A percentile compares a stretch with the other conserved stretches of the same genome.
These are phyloP conservation scores for Scheffersomyces titani DNA, from an alignment of 1,139 yeast species.

Conservation along the genomic window DNA sequence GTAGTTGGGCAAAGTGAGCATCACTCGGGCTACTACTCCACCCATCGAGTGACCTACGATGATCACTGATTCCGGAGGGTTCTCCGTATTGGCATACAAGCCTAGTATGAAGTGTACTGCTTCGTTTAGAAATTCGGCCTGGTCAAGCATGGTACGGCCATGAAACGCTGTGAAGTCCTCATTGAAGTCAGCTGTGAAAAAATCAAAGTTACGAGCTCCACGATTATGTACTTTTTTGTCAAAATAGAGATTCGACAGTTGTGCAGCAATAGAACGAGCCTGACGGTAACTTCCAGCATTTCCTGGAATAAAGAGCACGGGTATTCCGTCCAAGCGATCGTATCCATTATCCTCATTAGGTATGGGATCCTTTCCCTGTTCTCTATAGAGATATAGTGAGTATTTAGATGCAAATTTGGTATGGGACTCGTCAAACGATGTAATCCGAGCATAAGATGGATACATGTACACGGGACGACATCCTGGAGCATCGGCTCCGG, in stretches of 20 bases:
- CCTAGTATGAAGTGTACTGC: conserved; percentile 76
- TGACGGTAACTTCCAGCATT: conserved; percentile 95
- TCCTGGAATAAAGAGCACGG: conserved; percentile 93
- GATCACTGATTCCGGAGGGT: conserved; percentile 70
- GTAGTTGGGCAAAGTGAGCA: conserved; percentile 80
- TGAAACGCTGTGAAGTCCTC: conserved; percentile 97
- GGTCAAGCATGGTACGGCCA: conserved; percentile 90
- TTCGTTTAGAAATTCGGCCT: conserved; percentile 90
- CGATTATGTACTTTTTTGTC: conserved; percentile 25
- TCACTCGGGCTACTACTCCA: conserved; percentile 84
- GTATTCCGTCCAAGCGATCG: conserved; percentile 63
- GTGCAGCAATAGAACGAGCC: conserved; percentile 89
- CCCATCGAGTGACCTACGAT: conserved; percentile 96
- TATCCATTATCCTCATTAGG: conserved; percentile 43
- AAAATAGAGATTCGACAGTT: conserved; percentile 54
- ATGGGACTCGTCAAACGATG: conserved; percentile 69
- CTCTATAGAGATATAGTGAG: conserved; percentile 77
- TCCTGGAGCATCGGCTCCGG: conserved; percentile 36
- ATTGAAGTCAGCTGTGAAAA: conserved; percentile 89
- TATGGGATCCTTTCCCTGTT: conserved; percentile 66
- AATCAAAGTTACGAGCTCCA: conserved; percentile 55
- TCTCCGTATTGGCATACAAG: conserved; percentile 46
- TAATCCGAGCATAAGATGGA: conserved; percentile 74
- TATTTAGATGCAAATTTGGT: conserved; percentile 79
- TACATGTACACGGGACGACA: conserved; percentile 70